These are phyloP conservation scores for Sophora flavescens DNA, from an alignment of 306 rosid genomes.

Conservation along the genomic window DNA sequence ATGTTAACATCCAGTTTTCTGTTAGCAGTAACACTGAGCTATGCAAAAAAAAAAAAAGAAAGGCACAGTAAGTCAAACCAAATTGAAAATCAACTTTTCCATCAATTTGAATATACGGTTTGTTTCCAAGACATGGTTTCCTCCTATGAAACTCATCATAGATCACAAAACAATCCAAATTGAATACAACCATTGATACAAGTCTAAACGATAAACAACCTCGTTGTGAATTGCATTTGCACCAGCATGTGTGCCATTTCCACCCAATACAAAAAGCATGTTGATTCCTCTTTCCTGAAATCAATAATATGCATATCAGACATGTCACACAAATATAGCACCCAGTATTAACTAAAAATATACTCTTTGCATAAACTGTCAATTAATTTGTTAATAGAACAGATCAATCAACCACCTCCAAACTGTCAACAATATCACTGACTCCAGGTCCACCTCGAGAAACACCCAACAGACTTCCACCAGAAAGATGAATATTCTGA, in stretches of 20 bases:
- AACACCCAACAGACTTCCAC: conserved; percentile 98
- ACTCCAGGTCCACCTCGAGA: conserved; percentile 93
- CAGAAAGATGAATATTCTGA: conserved; percentile 98
- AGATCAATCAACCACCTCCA: conserved; percentile 64
- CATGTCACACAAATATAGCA: conserved; percentile 32
- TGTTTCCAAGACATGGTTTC: conserved; percentile 15
- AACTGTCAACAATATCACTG: conserved; percentile 77
- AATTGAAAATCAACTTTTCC: background rate
- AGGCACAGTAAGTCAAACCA: conserved; percentile 16
- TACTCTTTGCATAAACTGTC: conserved; percentile 30
- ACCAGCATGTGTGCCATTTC: conserved; percentile 99
- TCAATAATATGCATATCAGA: conserved; percentile 41
- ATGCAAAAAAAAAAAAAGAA: conserved; percentile 24
- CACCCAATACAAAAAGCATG: conserved; percentile 98
- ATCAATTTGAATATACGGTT: conserved; percentile 25
- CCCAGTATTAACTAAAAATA: background rate
- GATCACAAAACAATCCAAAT: conserved; percentile 32
- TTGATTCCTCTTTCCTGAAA: conserved; percentile 90
- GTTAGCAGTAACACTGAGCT: background rate
- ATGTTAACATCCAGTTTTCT: background rate
- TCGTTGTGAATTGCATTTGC: conserved; percentile 93
- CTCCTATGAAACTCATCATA: background rate
- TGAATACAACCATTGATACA: conserved; percentile 22
- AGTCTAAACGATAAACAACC: conserved; percentile 59
- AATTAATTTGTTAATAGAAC: conserved; percentile 32